A percentile compares a stretch with the other conserved stretches of the same genome.
Evolutionary conservation across 176 grass and related monocot genomes (phyloP).

Genomic region (Elymus sibiricus): DNA sequence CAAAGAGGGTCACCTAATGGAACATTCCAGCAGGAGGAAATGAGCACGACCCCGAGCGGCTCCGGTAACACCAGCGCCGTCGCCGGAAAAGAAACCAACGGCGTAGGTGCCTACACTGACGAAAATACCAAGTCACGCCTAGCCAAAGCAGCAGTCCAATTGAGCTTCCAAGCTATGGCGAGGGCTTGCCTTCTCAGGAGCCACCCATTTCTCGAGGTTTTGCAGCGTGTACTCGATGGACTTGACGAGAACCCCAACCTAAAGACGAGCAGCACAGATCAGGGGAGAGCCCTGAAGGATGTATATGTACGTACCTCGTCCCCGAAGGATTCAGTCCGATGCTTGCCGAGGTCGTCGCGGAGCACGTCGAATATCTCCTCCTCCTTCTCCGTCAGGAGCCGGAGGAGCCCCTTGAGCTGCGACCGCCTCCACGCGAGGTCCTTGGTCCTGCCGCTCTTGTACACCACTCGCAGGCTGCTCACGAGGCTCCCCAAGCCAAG

Average conservation of each 20-base stretch:
- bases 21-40: constrained; percentile 84
- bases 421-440: constrained; percentile 51
- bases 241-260: constrained; percentile 52
- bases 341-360: constrained; percentile 62
- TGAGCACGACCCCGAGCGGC: constrained; percentile 75
- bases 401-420: constrained; percentile 52
- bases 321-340: constrained; percentile 52
- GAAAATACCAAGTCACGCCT: neutral
- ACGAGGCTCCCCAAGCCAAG: neutral
- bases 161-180: neutral
- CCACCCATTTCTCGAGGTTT: constrained; percentile 63
- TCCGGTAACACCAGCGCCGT: constrained; percentile 53
- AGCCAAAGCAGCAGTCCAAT: neutral
- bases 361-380: constrained; percentile 58
- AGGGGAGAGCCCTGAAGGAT: neutral
- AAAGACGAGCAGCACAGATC: neutral
- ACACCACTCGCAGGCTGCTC: constrained; percentile 34
- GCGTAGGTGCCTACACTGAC: constrained; percentile 38
- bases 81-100: constrained; percentile 58
- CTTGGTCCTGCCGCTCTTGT: constrained; percentile 55
- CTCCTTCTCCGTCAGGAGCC: constrained; percentile 58
- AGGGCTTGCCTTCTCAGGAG: constrained; percentile 47
- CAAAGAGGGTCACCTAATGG: constrained; percentile 51
- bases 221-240: constrained; percentile 38
- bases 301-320: constrained; percentile 42